A percentile compares a stretch with the other conserved stretches of the same genome.
Evolutionary conservation across 805 yeast genomes (phyloP).

Genomic region (Phaffomyces antillensis): DNA sequence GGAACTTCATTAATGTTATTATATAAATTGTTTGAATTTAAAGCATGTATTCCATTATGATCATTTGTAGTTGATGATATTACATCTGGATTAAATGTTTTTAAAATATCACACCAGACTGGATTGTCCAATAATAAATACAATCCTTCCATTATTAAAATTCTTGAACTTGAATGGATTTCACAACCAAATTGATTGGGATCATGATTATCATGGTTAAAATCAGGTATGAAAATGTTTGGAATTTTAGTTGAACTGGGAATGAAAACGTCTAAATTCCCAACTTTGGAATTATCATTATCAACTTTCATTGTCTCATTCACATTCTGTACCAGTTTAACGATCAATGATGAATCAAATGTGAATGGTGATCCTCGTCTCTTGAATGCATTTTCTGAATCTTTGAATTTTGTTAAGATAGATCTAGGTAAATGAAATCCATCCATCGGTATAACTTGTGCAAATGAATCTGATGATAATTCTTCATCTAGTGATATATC

Average conservation of each 20-base stretch:
- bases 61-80: no score
- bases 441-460: conserved; percentile 60
- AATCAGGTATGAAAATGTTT: conserved; percentile 29
- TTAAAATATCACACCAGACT: conserved; percentile 29
- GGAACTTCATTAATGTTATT: conserved; percentile 8
- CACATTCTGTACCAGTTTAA: conserved; percentile 9
- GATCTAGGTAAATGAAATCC: conserved; percentile 62
- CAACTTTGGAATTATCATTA: conserved; percentile 1
- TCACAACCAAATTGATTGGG: conserved; percentile 8
- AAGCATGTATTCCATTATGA: background rate
- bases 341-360: conserved; percentile 44
- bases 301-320: conserved; percentile 10
- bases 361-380: conserved; percentile 85
- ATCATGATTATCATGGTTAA: conserved; percentile 14
- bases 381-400: conserved; percentile 49
- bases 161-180: conserved; percentile 9
- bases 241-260: conserved; percentile 20
- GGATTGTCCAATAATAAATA: conserved; percentile 13
- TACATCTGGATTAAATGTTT: conserved; percentile 23
- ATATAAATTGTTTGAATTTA: background rate
- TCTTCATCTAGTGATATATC: background rate
- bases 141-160: conserved; percentile 15
- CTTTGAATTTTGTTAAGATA: conserved; percentile 39
- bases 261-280: conserved; percentile 8
- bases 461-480: conserved; percentile 20